A percentile compares a stretch with the other conserved stretches of the same genome.
Evolutionary conservation across 2,329 filamentous ascomycete genomes (phyloP).

Genomic region (Xylariaceae sp.): DNA sequence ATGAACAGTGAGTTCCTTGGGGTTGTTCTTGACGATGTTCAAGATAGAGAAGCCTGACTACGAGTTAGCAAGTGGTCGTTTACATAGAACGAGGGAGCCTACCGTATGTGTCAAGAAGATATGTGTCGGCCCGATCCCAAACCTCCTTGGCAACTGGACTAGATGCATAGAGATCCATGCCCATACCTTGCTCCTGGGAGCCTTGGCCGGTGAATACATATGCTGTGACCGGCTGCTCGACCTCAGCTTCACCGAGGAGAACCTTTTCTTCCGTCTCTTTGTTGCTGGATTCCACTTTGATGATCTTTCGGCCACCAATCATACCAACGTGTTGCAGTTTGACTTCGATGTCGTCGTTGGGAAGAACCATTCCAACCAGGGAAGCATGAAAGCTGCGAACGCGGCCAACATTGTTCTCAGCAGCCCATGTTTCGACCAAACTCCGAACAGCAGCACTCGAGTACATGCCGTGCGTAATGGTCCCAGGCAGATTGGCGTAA

Average conservation of each 20-base stretch:
- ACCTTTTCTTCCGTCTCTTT: slow-evolving; percentile 97
- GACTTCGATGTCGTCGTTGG: slow-evolving; percentile 91
- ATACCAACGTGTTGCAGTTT: slow-evolving; percentile 96
- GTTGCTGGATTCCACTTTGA: slow-evolving; percentile 96
- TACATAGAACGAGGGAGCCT: slow-evolving; percentile 32
- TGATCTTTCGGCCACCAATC: slow-evolving; percentile 97
- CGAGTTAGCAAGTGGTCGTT: slow-evolving; percentile 5
- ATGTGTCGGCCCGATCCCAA: slow-evolving; percentile 96
- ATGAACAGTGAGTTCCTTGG: slow-evolving; percentile 96
- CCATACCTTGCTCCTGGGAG: slow-evolving; percentile 98
- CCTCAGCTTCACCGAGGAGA: slow-evolving; percentile 88
- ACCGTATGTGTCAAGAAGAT: slow-evolving; percentile 98
- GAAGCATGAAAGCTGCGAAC: slow-evolving; percentile 96
- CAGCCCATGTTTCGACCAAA: slow-evolving; percentile 96
- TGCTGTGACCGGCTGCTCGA: slow-evolving; percentile 93
- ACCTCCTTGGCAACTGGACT: slow-evolving; percentile 94
- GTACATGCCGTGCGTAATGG: slow-evolving; percentile 99
- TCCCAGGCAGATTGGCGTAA: slow-evolving; percentile 93
- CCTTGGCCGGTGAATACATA: slow-evolving; percentile 99
- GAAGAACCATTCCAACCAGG: slow-evolving; percentile 97
- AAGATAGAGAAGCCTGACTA: slow-evolving; percentile 82
- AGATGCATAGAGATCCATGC: slow-evolving; percentile 96
- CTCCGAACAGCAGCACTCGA: slow-evolving; percentile 94
- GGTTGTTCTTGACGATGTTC: slow-evolving; percentile 99
- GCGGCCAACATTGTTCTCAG: slow-evolving; percentile 96